These are phyloP conservation scores for Hippophae tibetana DNA, from an alignment of 306 rosid species.

Conservation along the genomic window DNA sequence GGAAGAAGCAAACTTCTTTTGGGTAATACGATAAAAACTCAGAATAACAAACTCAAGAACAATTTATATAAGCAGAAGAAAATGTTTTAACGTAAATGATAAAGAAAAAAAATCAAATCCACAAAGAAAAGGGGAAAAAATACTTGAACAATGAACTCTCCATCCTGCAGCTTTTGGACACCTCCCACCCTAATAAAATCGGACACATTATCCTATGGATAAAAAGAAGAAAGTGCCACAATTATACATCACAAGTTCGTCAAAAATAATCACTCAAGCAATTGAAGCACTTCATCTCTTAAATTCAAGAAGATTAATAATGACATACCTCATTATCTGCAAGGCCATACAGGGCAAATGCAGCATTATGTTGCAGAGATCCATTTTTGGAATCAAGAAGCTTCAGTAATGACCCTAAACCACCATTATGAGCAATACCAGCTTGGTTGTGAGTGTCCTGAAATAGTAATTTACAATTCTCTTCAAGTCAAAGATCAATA, in stretches of 20 bases:
- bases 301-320: slow-evolving; percentile 12
- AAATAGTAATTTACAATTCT: slow-evolving; percentile 6
- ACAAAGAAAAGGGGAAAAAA: slow-evolving; percentile 7
- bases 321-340: slow-evolving; percentile 86
- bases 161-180: slow-evolving; percentile 90
- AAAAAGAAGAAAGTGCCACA: slow-evolving; percentile 25
- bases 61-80: slow-evolving; percentile 15
- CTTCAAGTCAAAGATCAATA: slow-evolving; percentile 16
- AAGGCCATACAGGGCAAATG: slow-evolving; percentile 96
- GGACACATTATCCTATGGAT: slow-evolving; percentile 78
- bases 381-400: slow-evolving; percentile 98
- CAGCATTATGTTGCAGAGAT: slow-evolving; percentile 97
- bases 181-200: slow-evolving; percentile 98
- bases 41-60: neutral
- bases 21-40: no score
- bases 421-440: slow-evolving; percentile 95
- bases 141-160: slow-evolving; percentile 98
- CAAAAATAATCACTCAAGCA: no score
- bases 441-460: slow-evolving; percentile 97
- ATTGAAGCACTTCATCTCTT: neutral
- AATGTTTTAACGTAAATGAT: slow-evolving; percentile 5
- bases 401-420: slow-evolving; percentile 76
- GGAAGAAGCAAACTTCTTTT: no score
- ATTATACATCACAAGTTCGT: slow-evolving; percentile 12
- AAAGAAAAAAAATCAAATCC: slow-evolving; percentile 8